These are phyloP conservation scores for Vicia sativa DNA, from an alignment of 306 rosid genomes.

Conservation along the genomic window DNA sequence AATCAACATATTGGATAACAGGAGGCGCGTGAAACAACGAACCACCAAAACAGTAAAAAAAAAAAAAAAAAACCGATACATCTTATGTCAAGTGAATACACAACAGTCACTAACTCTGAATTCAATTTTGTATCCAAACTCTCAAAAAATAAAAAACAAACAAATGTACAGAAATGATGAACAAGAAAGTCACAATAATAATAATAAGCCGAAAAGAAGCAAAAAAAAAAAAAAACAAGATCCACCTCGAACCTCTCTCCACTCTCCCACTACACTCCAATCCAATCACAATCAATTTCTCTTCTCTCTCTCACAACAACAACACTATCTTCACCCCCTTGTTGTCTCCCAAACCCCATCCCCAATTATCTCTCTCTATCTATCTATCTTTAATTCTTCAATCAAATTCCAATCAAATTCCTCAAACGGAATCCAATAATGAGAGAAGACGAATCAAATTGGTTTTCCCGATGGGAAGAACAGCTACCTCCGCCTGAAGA, in stretches of 20 bases:
- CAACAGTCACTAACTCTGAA: no score
- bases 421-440: slow-evolving; percentile 38
- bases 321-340: neutral
- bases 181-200: neutral
- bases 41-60: no score
- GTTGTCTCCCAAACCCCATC: neutral
- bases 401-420: slow-evolving; percentile 34
- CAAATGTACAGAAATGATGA: neutral
- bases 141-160: no score
- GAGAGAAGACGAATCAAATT: slow-evolving; percentile 92
- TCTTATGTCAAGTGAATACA: no score
- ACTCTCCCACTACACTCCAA: slow-evolving; percentile 11
- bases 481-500: slow-evolving; percentile 80
- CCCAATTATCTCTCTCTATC: slow-evolving; percentile 2
- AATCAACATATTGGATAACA: no score
- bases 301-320: neutral
- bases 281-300: neutral
- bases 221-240: slow-evolving; percentile 61
- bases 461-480: slow-evolving; percentile 92
- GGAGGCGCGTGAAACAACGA: no score
- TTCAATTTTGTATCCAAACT: no score
- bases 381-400: slow-evolving; percentile 6
- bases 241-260: slow-evolving; percentile 97
- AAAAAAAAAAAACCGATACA: no score
- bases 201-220: neutral